phyloP scores from a whole-genome alignment of 2,329 filamentous ascomycete species.

The Tolypocladium sp. region DNA sequence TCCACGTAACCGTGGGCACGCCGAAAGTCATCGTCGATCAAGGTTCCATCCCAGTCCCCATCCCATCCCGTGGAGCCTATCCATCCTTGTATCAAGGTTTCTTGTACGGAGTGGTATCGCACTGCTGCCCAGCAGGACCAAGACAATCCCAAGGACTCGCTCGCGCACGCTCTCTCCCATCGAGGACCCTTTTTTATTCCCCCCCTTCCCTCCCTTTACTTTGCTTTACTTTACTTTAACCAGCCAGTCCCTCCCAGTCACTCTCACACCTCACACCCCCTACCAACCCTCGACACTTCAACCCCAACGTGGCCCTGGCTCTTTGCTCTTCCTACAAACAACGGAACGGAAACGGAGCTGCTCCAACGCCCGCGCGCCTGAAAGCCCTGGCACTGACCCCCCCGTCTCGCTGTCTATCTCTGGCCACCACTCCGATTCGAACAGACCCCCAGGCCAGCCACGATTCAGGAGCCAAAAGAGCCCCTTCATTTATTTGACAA shows the following conservation, averaged over 20 bases:
- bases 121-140: neutral
- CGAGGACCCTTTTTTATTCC: neutral
- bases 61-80: neutral
- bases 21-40: neutral
- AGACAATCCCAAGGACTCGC: neutral
- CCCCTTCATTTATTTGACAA: neutral
- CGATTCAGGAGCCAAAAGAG: neutral
- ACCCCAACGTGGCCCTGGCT: neutral
- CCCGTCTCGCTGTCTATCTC: neutral
- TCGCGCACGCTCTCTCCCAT: neutral
- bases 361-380: neutral
- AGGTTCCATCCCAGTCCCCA: neutral
- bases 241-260: neutral
- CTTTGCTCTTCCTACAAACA: neutral
- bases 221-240: neutral
- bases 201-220: neutral
- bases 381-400: neutral
- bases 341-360: neutral
- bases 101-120: neutral
- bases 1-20: constrained; percentile 1
- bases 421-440: neutral
- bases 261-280: neutral
- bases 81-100: neutral
- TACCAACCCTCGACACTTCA: neutral
- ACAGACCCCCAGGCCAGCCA: neutral